These are phyloP conservation scores for Lodderomyces oxycetoniae DNA, from an alignment of 1,139 yeast genomes.

Conservation along the genomic window DNA sequence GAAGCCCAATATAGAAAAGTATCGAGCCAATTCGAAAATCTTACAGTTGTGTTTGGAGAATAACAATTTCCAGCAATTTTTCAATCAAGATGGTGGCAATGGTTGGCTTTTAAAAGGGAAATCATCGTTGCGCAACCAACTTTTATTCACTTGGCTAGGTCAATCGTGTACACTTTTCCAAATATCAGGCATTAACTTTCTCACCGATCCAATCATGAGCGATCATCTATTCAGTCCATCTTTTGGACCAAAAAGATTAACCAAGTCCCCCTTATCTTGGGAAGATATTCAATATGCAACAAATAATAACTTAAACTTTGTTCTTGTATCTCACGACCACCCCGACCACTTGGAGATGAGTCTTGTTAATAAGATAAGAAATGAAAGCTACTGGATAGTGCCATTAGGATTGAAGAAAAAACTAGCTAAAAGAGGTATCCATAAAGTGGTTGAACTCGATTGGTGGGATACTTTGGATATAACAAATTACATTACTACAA, in stretches of 20 bases:
- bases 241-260: constrained; percentile 78
- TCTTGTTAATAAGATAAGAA: constrained; percentile 55
- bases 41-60: constrained; percentile 25
- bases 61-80: constrained; percentile 19
- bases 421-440: constrained; percentile 53
- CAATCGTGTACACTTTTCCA: constrained; percentile 82
- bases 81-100: constrained; percentile 6
- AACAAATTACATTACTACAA: constrained; percentile 24
- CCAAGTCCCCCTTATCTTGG: constrained; percentile 63
- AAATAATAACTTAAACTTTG: constrained; percentile 52
- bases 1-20: constrained; percentile 53
- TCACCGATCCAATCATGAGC: constrained; percentile 83
- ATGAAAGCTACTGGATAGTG: constrained; percentile 71
- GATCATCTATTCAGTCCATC: constrained; percentile 57
- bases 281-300: constrained; percentile 56
- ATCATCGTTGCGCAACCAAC: constrained; percentile 31
- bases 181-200: constrained; percentile 63
- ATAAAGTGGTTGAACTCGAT: constrained; percentile 65
- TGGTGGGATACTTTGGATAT: constrained; percentile 82
- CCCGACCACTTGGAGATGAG: constrained; percentile 86
- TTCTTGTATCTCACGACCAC: constrained; percentile 87
- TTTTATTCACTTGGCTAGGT: constrained; percentile 86
- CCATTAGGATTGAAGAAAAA: constrained; percentile 71
- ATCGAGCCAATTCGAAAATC: constrained; percentile 26
- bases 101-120: constrained; percentile 2